phyloP scores from a whole-genome alignment of 768 basidiomycete genomes.

The Mycena amicta region DNA sequence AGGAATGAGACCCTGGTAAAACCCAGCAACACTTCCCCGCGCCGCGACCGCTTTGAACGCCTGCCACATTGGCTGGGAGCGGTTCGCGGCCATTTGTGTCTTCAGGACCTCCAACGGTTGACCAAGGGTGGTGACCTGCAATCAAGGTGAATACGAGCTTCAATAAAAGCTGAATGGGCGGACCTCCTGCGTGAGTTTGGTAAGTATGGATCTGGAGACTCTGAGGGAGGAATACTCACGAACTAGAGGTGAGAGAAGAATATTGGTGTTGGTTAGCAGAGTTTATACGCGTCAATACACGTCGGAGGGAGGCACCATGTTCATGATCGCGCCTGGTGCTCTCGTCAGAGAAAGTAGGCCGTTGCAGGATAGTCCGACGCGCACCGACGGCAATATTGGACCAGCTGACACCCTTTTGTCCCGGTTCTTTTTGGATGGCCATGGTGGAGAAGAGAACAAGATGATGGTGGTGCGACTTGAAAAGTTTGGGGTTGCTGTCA shows the following conservation, averaged over 20 bases:
- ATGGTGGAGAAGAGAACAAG: slow-evolving; percentile 42
- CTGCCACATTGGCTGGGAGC: slow-evolving; percentile 86
- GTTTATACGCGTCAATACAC: slow-evolving; percentile 9
- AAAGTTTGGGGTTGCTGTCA: slow-evolving; percentile 16
- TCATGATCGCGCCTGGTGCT: slow-evolving; percentile 88
- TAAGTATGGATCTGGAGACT: slow-evolving; percentile 8
- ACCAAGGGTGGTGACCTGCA: slow-evolving; percentile 92
- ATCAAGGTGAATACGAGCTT: not conserved
- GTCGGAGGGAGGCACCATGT: slow-evolving; percentile 69
- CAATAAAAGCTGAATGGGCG: not conserved
- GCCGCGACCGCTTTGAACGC: slow-evolving; percentile 87
- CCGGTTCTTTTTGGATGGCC: slow-evolving; percentile 85
- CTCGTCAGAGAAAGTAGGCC: slow-evolving; percentile 14
- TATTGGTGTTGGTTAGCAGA: slow-evolving; percentile 6
- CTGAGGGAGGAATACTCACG: slow-evolving; percentile 29
- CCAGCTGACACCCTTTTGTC: slow-evolving; percentile 91
- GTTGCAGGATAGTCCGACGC: slow-evolving; percentile 30
- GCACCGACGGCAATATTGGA: slow-evolving; percentile 93
- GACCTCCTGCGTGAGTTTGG: not conserved
- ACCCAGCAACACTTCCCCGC: slow-evolving; percentile 86
- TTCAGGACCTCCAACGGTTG: slow-evolving; percentile 98
- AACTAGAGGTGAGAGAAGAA: slow-evolving; percentile 30
- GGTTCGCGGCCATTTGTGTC: slow-evolving; percentile 99
- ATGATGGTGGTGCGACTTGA: slow-evolving; percentile 25
- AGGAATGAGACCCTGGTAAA: slow-evolving; percentile 98